Conservation (phyloP, 2,329 filamentous ascomycete species). For the Fusarium sp. region DNA sequence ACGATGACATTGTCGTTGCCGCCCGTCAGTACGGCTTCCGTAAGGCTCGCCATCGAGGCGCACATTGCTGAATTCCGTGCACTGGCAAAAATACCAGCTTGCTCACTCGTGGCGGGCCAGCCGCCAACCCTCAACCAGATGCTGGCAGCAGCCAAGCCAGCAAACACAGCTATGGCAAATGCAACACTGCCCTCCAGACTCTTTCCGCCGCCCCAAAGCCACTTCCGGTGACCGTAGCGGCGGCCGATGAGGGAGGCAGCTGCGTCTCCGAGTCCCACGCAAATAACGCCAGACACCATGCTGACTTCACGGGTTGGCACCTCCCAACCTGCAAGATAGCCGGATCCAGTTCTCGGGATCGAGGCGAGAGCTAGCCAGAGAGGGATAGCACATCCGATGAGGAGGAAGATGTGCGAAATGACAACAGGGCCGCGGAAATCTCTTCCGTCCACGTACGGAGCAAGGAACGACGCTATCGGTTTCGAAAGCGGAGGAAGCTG, state of each 20-base stretch:
- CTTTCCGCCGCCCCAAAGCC: constrained; percentile 97
- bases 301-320: constrained; percentile 79
- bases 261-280: constrained; percentile 94
- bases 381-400: constrained; percentile 94
- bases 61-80: constrained; percentile 79
- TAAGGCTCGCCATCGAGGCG: constrained; percentile 85
- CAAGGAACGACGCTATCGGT: constrained; percentile 86
- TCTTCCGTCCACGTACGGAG: constrained; percentile 93
- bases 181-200: constrained; percentile 89
- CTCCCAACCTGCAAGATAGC: constrained; percentile 79
- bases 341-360: constrained; percentile 66
- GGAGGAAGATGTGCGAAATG: constrained; percentile 93
- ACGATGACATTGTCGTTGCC: constrained; percentile 99
- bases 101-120: constrained; percentile 70
- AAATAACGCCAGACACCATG: constrained; percentile 93
- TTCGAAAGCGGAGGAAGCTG: constrained; percentile 91
- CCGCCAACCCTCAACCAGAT: constrained; percentile 81
- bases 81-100: constrained; percentile 47
- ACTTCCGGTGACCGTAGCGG: constrained; percentile 87
- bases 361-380: constrained; percentile 89
- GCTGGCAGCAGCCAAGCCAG: constrained; percentile 77
- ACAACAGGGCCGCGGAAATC: constrained; percentile 95
- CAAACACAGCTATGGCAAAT: constrained; percentile 83
- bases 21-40: constrained; percentile 94
- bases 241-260: constrained; percentile 91